phyloP scores from a whole-genome alignment of 306 rosid genomes.

The Malus sylvestris region DNA sequence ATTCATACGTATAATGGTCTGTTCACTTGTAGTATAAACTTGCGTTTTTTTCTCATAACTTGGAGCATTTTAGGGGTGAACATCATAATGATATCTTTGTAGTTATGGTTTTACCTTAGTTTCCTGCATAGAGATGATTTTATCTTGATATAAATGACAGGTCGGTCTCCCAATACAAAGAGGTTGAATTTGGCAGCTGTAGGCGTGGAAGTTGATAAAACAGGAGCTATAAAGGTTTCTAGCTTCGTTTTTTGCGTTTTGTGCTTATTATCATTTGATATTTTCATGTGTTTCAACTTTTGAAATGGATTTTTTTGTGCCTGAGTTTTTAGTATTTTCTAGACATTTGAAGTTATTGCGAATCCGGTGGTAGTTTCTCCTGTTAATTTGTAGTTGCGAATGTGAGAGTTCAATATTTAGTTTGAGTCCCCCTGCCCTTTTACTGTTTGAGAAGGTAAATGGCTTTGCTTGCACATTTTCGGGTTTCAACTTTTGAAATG shows the following conservation, averaged over 20 bases:
- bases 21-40: not conserved
- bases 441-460: not conserved
- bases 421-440: not conserved
- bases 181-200: constrained; percentile 80
- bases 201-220: constrained; percentile 67
- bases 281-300: constrained; percentile 1
- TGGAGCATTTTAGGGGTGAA: not conserved
- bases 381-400: not conserved
- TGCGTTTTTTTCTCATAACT: not conserved
- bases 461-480: not conserved
- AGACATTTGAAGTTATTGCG: not conserved
- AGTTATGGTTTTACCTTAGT: not conserved
- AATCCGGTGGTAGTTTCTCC: not conserved
- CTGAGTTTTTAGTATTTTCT: constrained; percentile 1
- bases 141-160: constrained; percentile 29
- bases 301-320: not conserved
- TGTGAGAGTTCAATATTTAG: not conserved
- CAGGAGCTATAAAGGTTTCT: constrained; percentile 72
- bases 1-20: too few relatives aligned
- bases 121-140: not conserved
- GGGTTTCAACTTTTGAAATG: not conserved
- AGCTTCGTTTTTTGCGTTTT: constrained; percentile 6
- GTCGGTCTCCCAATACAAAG: constrained; percentile 81
- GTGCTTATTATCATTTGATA: constrained; percentile 11
- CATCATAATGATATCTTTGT: not conserved